Conservation (phyloP, 2,329 filamentous ascomycete species). For the Ophiobolus disseminans region DNA sequence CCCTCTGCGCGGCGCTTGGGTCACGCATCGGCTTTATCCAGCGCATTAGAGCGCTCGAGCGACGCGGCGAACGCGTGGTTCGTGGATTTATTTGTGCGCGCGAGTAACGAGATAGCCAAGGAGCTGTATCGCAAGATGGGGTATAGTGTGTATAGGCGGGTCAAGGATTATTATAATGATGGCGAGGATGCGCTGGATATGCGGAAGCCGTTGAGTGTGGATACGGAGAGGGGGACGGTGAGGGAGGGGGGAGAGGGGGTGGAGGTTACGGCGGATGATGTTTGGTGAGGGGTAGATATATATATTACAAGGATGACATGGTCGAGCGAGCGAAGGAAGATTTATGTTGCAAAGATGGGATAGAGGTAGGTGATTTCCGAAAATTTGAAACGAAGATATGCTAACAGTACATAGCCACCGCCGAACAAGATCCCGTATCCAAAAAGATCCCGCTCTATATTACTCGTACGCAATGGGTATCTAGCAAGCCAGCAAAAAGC, state of each 20-base stretch:
- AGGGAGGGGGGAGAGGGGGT: conserved; percentile 81
- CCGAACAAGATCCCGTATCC: no score
- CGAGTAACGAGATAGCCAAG: conserved; percentile 86
- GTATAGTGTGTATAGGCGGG: conserved; percentile 84
- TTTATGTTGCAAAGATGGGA: no score
- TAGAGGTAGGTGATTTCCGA: not conserved
- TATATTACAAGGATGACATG: no score
- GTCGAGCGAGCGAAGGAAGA: no score
- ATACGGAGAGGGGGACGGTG: conserved; percentile 76
- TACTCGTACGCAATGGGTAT: conserved; percentile 22
- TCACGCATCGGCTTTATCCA: conserved; percentile 82
- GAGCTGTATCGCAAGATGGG: conserved; percentile 89
- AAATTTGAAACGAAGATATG: no score
- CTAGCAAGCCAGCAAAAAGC: conserved; percentile 15
- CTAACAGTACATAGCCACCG: no score
- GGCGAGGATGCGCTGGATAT: conserved; percentile 97
- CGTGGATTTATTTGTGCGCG: conserved; percentile 90
- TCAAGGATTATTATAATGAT: conserved; percentile 92
- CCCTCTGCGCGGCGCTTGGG: conserved; percentile 85
- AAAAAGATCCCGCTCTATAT: not conserved
- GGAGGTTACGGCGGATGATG: conserved; percentile 80
- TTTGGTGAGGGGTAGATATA: conserved; percentile 67
- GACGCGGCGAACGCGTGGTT: conserved; percentile 90
- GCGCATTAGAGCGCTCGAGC: conserved; percentile 80
- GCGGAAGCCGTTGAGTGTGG: conserved; percentile 87